A percentile compares a stretch with the other conserved stretches of the same genome.
phyloP scores from a whole-genome alignment of 176 grass and related monocot genomes.

The Secale cereale region DNA sequence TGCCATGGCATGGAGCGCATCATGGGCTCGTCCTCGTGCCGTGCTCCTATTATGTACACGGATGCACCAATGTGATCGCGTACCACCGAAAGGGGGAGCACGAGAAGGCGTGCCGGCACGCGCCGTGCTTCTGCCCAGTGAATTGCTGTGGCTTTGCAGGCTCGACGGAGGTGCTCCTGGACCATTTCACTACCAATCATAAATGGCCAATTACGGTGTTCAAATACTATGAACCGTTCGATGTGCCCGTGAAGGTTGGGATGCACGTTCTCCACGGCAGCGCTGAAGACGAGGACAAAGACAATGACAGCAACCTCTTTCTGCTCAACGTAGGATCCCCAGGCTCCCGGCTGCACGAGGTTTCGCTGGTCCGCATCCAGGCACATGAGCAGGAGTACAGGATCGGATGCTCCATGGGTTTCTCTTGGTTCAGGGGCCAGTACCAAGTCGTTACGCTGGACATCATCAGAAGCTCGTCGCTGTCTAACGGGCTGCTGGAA shows the following conservation, averaged over 20 bases:
- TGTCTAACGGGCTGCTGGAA: too few species aligned
- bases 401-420: neutral
- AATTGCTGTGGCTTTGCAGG: neutral
- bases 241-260: neutral
- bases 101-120: neutral
- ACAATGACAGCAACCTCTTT: neutral
- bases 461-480: too few species aligned
- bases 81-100: neutral
- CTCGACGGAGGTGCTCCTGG: neutral
- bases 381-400: neutral
- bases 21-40: too few species aligned
- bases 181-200: neutral
- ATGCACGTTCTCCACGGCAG: too few species aligned
- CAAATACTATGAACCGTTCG: neutral
- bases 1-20: too few species aligned
- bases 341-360: neutral
- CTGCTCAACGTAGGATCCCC: neutral
- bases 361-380: constrained; percentile 12
- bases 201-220: neutral
- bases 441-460: neutral
- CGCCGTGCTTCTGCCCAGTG: constrained; percentile 4
- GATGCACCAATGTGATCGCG: neutral
- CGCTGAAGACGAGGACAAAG: too few species aligned
- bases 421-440: constrained; percentile 16
- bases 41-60: neutral